These are phyloP conservation scores for Quercus wislizeni DNA, from an alignment of 306 rosid genomes.

Conservation along the genomic window DNA sequence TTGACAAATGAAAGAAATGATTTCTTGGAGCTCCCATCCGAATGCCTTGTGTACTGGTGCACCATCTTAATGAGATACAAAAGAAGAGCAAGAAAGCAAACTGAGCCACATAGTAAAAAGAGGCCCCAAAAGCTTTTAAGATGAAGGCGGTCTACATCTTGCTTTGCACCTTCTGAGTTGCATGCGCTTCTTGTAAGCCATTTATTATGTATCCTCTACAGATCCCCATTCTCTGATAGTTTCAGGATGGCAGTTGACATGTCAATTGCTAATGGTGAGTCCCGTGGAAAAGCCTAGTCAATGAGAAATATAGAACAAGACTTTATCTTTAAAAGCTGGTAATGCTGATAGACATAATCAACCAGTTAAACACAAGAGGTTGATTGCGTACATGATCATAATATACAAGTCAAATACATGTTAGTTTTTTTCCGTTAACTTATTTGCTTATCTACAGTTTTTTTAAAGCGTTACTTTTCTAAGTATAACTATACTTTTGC, in stretches of 20 bases:
- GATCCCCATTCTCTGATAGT: conserved; percentile 71
- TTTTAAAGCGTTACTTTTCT: no score
- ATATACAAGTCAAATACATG: no score
- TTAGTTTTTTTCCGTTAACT: no score
- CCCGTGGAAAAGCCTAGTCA: conserved; percentile 74
- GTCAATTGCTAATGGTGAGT: conserved; percentile 87
- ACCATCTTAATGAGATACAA: conserved; percentile 41
- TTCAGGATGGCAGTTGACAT: conserved; percentile 74
- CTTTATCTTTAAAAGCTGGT: background rate
- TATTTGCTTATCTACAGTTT: no score
- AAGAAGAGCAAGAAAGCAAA: conserved; percentile 59
- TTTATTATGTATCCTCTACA: conserved; percentile 88
- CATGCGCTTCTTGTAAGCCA: conserved; percentile 83
- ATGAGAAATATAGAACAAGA: conserved; percentile 8
- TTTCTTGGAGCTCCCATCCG: conserved; percentile 21
- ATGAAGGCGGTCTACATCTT: conserved; percentile 65
- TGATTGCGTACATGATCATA: no score
- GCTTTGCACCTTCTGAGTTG: conserved; percentile 53
- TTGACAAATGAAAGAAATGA: conserved; percentile 69
- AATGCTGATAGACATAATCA: no score
- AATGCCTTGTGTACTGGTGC: conserved; percentile 53
- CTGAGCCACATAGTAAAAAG: conserved; percentile 58
- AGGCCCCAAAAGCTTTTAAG: conserved; percentile 88
- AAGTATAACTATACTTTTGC: no score
- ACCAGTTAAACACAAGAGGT: background rate